phyloP scores from a whole-genome alignment of 148 eudicot species.

The Nepenthes mirabilis region DNA sequence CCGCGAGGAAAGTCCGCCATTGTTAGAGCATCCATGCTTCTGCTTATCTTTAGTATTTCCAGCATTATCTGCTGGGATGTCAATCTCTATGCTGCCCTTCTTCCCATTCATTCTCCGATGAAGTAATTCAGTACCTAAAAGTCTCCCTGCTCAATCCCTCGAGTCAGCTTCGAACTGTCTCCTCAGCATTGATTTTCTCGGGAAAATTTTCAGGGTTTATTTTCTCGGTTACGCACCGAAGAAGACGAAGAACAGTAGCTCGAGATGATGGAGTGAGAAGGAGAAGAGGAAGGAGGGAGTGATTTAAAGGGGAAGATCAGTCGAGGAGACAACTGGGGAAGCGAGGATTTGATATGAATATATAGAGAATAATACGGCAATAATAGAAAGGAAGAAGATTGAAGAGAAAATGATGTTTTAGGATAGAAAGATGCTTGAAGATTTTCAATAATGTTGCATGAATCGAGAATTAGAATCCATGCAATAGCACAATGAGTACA shows the following conservation, averaged over 20 bases:
- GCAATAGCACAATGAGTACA: background rate
- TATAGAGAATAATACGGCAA: conserved; percentile 27
- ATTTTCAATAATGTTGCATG: conserved; percentile 28
- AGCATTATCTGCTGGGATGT: conserved; percentile 12
- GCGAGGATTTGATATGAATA: conserved; percentile 7
- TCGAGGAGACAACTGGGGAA: conserved; percentile 20
- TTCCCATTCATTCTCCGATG: conserved; percentile 25
- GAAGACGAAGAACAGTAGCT: too few species aligned
- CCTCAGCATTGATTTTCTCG: too few species aligned
- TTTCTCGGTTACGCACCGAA: too few species aligned
- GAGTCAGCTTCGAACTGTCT: background rate
- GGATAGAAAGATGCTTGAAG: conserved; percentile 28
- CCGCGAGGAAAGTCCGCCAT: conserved; percentile 9
- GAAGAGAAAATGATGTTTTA: conserved; percentile 11
- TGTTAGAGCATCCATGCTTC: conserved; percentile 7
- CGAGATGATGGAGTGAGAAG: background rate
- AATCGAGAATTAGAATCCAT: conserved; percentile 37
- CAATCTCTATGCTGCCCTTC: conserved; percentile 24
- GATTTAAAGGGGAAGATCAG: conserved; percentile 17
- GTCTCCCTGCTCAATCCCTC: background rate
- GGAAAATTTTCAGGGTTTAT: too few species aligned
- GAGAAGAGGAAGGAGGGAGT: conserved; percentile 1
- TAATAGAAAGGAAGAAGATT: conserved; percentile 22
- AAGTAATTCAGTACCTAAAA: background rate
- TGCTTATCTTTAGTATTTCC: conserved; percentile 9